phyloP scores from a whole-genome alignment of 345 rosid species.

The Eucalyptus leucophloia region DNA sequence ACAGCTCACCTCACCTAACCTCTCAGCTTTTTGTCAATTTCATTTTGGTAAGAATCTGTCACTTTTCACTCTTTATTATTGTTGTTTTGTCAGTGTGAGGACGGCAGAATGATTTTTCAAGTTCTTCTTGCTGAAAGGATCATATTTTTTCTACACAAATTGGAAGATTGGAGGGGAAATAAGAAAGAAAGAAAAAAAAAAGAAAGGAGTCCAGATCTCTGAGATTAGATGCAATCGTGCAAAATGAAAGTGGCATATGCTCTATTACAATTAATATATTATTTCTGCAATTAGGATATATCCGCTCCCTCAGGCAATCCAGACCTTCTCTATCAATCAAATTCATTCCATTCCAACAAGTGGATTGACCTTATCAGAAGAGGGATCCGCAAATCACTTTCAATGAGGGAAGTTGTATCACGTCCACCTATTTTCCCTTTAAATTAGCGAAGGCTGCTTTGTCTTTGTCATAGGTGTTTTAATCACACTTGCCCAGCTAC shows the following conservation, averaged over 20 bases:
- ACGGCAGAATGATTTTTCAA: not conserved
- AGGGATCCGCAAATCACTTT: not conserved
- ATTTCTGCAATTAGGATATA: not conserved
- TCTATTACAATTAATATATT: not conserved
- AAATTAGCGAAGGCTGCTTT: not conserved
- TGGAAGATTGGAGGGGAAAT: not conserved
- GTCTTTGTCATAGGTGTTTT: rapidly evolving
- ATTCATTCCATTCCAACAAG: not conserved
- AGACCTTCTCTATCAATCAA: not conserved
- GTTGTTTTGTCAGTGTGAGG: not conserved
- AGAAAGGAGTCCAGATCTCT: not conserved
- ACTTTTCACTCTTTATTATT: not conserved
- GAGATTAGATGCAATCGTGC: not conserved
- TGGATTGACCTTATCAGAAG: not conserved
- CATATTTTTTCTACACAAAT: not conserved
- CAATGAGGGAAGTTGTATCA: not conserved
- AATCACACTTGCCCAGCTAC: not conserved
- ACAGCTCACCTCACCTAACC: not conserved
- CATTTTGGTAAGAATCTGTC: not conserved
- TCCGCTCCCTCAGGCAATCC: not conserved
- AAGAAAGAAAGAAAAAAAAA: too few species aligned
- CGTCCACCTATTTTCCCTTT: not conserved
- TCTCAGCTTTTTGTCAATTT: not conserved
- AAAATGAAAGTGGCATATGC: not conserved
- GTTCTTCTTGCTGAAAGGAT: not conserved